A percentile compares a stretch with the other conserved stretches of the same genome.
Conservation (phyloP, 352 stramenopile species). For the Globisporangium megalacanthum region DNA sequence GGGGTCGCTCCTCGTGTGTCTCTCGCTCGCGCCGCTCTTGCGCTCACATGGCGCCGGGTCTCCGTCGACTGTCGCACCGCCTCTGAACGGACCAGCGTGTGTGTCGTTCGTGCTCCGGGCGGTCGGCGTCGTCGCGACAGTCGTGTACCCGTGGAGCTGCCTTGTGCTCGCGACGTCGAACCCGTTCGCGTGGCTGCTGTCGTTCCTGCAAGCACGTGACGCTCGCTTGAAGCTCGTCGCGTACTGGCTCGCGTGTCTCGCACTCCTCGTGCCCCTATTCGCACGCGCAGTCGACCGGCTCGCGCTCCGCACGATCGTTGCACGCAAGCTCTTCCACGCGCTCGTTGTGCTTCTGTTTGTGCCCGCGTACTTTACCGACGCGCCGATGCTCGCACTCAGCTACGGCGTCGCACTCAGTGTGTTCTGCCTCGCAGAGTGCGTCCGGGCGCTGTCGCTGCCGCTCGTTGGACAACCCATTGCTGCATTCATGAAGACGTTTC, state of each 20-base stretch:
- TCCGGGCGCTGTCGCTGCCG: conserved; percentile 51
- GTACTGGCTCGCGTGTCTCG: conserved; percentile 52
- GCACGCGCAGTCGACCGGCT: conserved; percentile 28
- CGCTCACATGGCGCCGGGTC: conserved; percentile 32
- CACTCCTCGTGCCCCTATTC: conserved; percentile 53
- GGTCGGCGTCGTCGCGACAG: conserved; percentile 19
- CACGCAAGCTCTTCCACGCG: conserved; percentile 78
- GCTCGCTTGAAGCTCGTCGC: conserved; percentile 32
- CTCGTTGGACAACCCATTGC: conserved; percentile 47
- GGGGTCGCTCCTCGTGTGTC: conserved; percentile 39
- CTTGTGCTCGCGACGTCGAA: conserved; percentile 60
- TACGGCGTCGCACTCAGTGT: conserved; percentile 67
- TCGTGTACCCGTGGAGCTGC: conserved; percentile 64
- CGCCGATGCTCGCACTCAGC: conserved; percentile 64
- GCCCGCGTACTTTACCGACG: conserved; percentile 45
- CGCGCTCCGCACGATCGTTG: conserved; percentile 58
- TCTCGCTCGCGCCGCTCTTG: conserved; percentile 43
- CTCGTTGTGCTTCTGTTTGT: conserved; percentile 77
- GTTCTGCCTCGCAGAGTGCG: conserved; percentile 70
- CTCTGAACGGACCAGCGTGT: conserved; percentile 22
- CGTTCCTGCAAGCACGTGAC: conserved; percentile 31
- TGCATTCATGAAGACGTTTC: conserved; percentile 61
- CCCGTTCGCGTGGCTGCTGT: conserved; percentile 49
- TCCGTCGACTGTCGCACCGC: conserved; percentile 26
- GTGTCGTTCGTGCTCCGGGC: conserved; percentile 27